These are phyloP conservation scores for Boletellus dicymbophilus DNA, from an alignment of 1,284 basidiomycete species.

Conservation along the genomic window DNA sequence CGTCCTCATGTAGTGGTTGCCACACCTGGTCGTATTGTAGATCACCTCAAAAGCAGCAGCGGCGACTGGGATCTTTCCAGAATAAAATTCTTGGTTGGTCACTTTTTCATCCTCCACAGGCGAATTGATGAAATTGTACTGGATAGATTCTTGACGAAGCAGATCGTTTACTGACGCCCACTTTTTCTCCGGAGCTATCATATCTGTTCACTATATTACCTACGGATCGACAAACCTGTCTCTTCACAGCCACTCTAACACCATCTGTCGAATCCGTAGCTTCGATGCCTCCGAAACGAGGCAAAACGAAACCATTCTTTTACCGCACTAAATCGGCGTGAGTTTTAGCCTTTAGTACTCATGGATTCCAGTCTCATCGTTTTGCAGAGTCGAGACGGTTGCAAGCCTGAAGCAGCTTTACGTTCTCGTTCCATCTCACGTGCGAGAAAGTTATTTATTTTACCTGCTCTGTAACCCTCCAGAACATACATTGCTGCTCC, in stretches of 20 bases:
- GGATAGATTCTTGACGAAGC: conserved; percentile 94
- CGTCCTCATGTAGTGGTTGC: conserved; percentile 95
- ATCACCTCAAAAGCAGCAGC: conserved; percentile 81
- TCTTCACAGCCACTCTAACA: conserved; percentile 96
- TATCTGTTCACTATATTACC: conserved; percentile 83
- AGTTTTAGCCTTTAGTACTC: conserved; percentile 30
- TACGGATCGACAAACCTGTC: conserved; percentile 87
- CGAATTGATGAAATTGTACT: conserved; percentile 2
- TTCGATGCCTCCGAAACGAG: conserved; percentile 71
- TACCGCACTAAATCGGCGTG: conserved; percentile 82
- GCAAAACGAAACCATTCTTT: conserved; percentile 88
- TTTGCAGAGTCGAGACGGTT: conserved; percentile 80
- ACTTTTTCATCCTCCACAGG: background rate
- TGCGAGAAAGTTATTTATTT: conserved; percentile 92
- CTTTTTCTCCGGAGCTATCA: conserved; percentile 87
- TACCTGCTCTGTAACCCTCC: conserved; percentile 90
- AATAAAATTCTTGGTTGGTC: conserved; percentile 81
- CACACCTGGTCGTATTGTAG: conserved; percentile 94
- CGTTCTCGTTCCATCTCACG: conserved; percentile 92
- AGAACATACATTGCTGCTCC: conserved; percentile 69
- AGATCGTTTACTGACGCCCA: conserved; percentile 88
- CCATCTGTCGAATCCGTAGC: conserved; percentile 84
- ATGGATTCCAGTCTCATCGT: conserved; percentile 4
- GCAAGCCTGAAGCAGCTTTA: conserved; percentile 87
- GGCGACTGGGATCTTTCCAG: conserved; percentile 86